Evolutionary conservation across 2,329 filamentous ascomycete species (phyloP), one percentile per base, ranked within the genome.

Genomic region (Leptographium flavum): DNA sequence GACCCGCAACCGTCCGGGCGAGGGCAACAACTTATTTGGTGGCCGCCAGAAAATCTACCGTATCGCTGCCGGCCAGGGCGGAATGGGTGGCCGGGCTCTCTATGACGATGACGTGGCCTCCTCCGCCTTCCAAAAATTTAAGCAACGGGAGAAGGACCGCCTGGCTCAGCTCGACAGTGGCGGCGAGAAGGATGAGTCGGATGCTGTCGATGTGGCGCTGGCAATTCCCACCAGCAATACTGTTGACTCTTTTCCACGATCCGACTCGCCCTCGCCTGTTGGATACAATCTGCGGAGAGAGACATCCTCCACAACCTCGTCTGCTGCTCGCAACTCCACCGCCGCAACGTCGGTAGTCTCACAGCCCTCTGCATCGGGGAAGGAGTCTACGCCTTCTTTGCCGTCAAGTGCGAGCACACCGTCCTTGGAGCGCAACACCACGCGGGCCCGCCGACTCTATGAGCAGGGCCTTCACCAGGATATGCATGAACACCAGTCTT

Each of bases 1-100:
- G 83, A 81, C 71, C 54, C 74, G 92, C 43, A 70, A 82, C 8
- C 81, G 88, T 54, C 87, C 86, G 0, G 80, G 76, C 1, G 90
- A 96, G 58, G 87, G 90, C 39, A 98, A 96, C 58, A 83, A 85
- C 53, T 63, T 98, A 46, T 98, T 98, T 62, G 92, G 92, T 47
- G 92, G 92, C 15, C 79, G 92, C 38, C 92, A 96, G 60, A 96
- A 96, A 65, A 81, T 96, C 32, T 96, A 93, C 63, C 88, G 87
- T 60, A 84, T 94, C 51, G 71, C 83, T 1, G 68, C 67, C 4
- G 70, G 70, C 23, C 58, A 58, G 14, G 58, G 68, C 19, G 72
- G 70, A 39, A 74, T 85, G 69, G 66, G 69, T 39, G 83, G 74
- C 22, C 80, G 76, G 51, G 72, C 79, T 0, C 61, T 94, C 2